Evolutionary conservation across 2,329 filamentous ascomycete genomes (phyloP).

Genomic region (Acrodontium crateriforme): DNA sequence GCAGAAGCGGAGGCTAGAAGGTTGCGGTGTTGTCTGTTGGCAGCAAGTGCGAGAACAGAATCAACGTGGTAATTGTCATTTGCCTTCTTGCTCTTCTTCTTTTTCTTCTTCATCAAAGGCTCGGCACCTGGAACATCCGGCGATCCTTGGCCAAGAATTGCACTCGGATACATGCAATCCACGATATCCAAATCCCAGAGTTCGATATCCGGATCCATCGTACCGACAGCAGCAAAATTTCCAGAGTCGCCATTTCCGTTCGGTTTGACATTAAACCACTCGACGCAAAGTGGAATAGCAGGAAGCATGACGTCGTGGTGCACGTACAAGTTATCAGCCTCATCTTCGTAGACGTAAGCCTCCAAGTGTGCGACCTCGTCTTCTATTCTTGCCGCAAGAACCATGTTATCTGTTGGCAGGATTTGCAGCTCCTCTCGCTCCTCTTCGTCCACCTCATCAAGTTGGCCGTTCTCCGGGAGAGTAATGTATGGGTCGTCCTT

Average conservation of each 20-base stretch:
- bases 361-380: slow-evolving; percentile 95
- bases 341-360: slow-evolving; percentile 94
- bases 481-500: slow-evolving; percentile 96
- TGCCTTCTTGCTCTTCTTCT: slow-evolving; percentile 76
- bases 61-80: slow-evolving; percentile 93
- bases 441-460: slow-evolving; percentile 51
- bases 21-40: slow-evolving; percentile 87
- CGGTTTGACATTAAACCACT: slow-evolving; percentile 91
- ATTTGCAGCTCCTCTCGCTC: slow-evolving; percentile 92
- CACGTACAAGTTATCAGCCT: slow-evolving; percentile 90
- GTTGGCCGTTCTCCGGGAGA: slow-evolving; percentile 50
- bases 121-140: slow-evolving; percentile 7
- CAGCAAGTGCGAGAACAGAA: slow-evolving; percentile 77
- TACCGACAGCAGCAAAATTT: slow-evolving; percentile 90
- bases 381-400: slow-evolving; percentile 86
- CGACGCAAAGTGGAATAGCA: slow-evolving; percentile 84
- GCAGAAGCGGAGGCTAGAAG: slow-evolving; percentile 88
- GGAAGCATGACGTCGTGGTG: slow-evolving; percentile 99
- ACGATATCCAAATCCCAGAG: slow-evolving; percentile 95
- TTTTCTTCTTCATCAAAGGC: slow-evolving; percentile 60
- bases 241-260: slow-evolving; percentile 57
- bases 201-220: slow-evolving; percentile 97
- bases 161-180: slow-evolving; percentile 96
- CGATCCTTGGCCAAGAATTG: slow-evolving; percentile 65
- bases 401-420: slow-evolving; percentile 78